Conservation (phyloP, 225 moss, liverwort and hornwort genomes). For the Polytrichum formosum region DNA sequence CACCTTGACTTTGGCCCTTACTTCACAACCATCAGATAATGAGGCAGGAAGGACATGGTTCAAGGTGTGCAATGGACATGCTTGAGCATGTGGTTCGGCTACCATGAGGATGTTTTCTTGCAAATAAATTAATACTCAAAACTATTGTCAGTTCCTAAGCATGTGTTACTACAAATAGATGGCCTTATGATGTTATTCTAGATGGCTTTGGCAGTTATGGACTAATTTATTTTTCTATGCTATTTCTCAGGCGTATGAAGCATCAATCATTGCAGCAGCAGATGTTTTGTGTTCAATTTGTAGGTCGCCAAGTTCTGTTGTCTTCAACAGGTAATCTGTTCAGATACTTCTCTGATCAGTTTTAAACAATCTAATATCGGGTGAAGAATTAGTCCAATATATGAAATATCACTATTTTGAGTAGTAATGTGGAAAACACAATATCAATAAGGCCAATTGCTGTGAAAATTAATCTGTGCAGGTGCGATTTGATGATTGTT, state of each 20-base stretch:
- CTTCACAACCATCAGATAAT: conserved; percentile 62
- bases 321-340: conserved; percentile 64
- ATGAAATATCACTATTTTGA: background rate
- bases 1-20: conserved; percentile 62
- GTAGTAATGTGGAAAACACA: background rate
- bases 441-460: background rate
- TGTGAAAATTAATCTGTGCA: background rate
- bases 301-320: conserved; percentile 73
- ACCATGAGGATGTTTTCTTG: background rate
- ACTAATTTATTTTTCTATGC: background rate
- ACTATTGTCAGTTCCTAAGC: no score
- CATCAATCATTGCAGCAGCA: conserved; percentile 72
- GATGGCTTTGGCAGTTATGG: background rate
- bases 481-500: background rate
- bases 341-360: background rate
- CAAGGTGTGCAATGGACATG: conserved; percentile 43
- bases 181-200: background rate
- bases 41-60: conserved; percentile 81
- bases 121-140: background rate
- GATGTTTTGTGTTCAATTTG: conserved; percentile 83
- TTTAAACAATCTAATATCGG: no score
- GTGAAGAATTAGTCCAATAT: no score
- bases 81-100: background rate
- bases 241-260: conserved; percentile 67
- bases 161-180: background rate